Base-by-base conservation (phyloP, 495 filamentous ascomycete genomes). In the Aspergillus nidulans region DNA sequence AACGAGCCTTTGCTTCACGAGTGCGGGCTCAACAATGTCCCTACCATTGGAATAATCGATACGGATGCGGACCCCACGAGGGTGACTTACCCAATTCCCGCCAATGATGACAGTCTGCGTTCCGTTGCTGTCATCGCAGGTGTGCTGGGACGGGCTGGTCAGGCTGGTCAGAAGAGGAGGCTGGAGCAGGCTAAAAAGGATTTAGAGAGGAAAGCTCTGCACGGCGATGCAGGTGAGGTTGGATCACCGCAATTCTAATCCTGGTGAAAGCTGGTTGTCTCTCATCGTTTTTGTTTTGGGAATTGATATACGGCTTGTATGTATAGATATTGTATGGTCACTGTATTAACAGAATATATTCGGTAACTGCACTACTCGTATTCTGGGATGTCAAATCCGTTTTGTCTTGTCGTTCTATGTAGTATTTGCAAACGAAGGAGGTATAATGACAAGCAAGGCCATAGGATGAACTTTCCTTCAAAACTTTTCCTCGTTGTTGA, bases 31-130 rank as follows among this genome's bases (percentile, higher is more conserved):
- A 86, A 88, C 62, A 88, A 85, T 65, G 87, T 99, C 50, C 94
- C 94, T 8, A 99, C 95, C 0, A 91, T 99, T 63, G 94, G 91
- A 18, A 76, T 99, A 39, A 85, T 97, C 48, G 94, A 99, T 75
- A 97, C 94, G 0, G 86, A 99, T 72, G 84, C 88, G 6, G 84
- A 99, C 72, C 90, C 94, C 4, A 90, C 89, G 1, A 90, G 89
- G 78, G 90, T 97, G 26, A 99, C 94, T 6, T 99, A 99, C 69
- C 89, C 90, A 3, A 96, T 99, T 59, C 94, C 94, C 5, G 88
- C 90, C 18, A 99, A 99, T 66, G 94, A 99, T 64, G 94, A 99
- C 71, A 95, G 90, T 82, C 62, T 97, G 60, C 85, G 92, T 18
- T 83, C 85, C 56, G 78, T 90, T 16, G 79, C 85, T 61, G 75